phyloP scores from a whole-genome alignment of 192 early-diverging fungal genomes.

The Pilaira anomala region DNA sequence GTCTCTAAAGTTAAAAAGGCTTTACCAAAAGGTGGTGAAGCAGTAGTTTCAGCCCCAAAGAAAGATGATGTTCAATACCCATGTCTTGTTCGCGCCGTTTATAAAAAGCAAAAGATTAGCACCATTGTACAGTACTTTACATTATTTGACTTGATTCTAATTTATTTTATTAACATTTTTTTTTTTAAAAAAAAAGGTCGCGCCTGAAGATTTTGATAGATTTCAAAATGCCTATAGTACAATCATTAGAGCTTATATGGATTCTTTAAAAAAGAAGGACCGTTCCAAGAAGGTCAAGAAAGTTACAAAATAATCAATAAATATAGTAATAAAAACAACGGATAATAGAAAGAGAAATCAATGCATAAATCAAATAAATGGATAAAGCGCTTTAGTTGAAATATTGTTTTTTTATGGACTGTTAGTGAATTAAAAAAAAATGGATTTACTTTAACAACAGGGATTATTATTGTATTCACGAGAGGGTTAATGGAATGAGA shows the following conservation, averaged over 20 bases:
- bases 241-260: constrained; percentile 38
- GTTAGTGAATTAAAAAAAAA: too few species aligned
- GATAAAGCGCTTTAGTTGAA: too few species aligned
- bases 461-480: too few species aligned
- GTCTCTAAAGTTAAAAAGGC: constrained; percentile 12
- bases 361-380: too few species aligned
- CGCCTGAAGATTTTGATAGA: constrained; percentile 25
- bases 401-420: too few species aligned
- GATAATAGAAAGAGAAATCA: too few species aligned
- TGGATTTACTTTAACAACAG: too few species aligned
- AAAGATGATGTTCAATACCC: constrained; percentile 21
- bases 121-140: constrained; percentile 22
- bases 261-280: constrained; percentile 37
- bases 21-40: constrained; percentile 22
- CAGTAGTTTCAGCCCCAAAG: constrained; percentile 2
- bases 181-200: constrained; percentile 21
- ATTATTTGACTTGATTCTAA: too few species aligned
- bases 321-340: too few species aligned
- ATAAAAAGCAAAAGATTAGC: constrained; percentile 29
- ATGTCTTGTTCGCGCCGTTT: constrained; percentile 26
- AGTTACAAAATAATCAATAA: neutral
- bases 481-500: too few species aligned
- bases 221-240: constrained; percentile 35
- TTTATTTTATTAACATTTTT: neutral
- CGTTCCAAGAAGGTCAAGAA: constrained; percentile 31